Percentiles rank a stretch among this genome's conserved stretches.
These are phyloP conservation scores for Arabidopsis thaliana DNA, from an alignment of 345 rosid species.

Conservation along the genomic window DNA sequence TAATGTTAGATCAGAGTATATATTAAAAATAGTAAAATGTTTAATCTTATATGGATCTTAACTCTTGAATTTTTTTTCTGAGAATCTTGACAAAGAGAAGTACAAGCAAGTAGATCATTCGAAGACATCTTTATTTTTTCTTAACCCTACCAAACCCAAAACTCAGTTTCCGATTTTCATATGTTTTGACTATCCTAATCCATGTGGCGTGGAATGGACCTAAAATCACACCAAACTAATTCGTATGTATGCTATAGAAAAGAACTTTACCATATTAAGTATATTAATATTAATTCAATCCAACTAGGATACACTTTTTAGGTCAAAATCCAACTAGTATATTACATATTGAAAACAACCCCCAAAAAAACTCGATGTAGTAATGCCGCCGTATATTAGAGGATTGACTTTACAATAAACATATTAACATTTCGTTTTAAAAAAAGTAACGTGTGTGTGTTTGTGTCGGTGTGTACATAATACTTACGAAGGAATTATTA, in stretches of 20 bases:
- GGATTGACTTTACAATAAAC: slow-evolving; percentile 1
- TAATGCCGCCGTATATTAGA: not conserved
- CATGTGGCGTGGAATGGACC: not conserved
- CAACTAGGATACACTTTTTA: too few relatives aligned
- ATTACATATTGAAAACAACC: not conserved
- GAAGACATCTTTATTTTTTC: too few relatives aligned
- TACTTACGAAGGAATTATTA: not conserved
- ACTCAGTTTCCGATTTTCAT: not conserved
- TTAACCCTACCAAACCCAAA: not conserved
- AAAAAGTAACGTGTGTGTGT: slow-evolving; percentile 12
- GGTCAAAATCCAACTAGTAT: not conserved
- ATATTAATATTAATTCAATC: not conserved
- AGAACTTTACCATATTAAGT: not conserved
- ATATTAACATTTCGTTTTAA: not conserved
- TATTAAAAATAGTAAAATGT: not conserved
- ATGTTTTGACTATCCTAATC: not conserved
- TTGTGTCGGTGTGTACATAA: slow-evolving; percentile 23
- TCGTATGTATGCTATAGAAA: not conserved
- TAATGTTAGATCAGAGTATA: not conserved
- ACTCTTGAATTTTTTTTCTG: too few relatives aligned
- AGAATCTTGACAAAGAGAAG: too few relatives aligned
- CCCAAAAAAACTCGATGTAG: not conserved
- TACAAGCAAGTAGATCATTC: too few relatives aligned
- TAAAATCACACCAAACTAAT: not conserved
- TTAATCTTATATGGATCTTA: not conserved